phyloP scores from a whole-genome alignment of 1,139 yeast genomes.

The Yamadazyma sp. region DNA sequence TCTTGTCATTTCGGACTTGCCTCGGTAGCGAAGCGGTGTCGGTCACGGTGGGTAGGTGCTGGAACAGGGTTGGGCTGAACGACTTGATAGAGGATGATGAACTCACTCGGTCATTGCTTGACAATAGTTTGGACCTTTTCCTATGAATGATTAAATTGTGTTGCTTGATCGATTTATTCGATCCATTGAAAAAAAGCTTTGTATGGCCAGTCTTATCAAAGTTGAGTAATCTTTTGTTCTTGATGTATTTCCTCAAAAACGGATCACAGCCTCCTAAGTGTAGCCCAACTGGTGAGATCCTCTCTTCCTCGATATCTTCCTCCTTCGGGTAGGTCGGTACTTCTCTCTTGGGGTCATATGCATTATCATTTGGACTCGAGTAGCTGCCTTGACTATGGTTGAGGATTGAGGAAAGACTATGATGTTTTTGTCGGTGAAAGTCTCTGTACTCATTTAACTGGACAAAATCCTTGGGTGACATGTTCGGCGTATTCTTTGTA shows the following conservation, averaged over 20 bases:
- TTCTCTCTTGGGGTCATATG: too few relatives aligned
- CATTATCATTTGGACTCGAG: too few relatives aligned
- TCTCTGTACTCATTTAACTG: conserved; percentile 10
- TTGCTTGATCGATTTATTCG: neutral
- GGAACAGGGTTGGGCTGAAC: conserved; percentile 1
- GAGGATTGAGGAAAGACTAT: neutral
- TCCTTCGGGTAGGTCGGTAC: neutral
- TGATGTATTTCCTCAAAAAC: conserved; percentile 14
- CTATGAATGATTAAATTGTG: neutral
- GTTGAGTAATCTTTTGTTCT: conserved; percentile 6
- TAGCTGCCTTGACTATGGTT: too few relatives aligned
- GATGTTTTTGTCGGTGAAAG: conserved; percentile 8
- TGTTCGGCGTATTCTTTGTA: conserved; percentile 15
- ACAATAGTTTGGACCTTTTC: conserved; percentile 3
- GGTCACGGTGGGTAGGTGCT: neutral
- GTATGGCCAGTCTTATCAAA: neutral
- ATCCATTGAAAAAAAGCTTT: neutral
- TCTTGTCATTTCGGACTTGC: conserved; percentile 1
- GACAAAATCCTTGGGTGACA: conserved; percentile 13
- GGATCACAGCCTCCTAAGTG: conserved; percentile 9
- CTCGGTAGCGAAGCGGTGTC: neutral
- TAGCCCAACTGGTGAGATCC: neutral
- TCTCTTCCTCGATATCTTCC: neutral
- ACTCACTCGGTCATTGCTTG: conserved; percentile 5
- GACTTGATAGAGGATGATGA: conserved; percentile 7